Conservation (phyloP, 2,329 filamentous ascomycete species). For the Penicillium sp. region DNA sequence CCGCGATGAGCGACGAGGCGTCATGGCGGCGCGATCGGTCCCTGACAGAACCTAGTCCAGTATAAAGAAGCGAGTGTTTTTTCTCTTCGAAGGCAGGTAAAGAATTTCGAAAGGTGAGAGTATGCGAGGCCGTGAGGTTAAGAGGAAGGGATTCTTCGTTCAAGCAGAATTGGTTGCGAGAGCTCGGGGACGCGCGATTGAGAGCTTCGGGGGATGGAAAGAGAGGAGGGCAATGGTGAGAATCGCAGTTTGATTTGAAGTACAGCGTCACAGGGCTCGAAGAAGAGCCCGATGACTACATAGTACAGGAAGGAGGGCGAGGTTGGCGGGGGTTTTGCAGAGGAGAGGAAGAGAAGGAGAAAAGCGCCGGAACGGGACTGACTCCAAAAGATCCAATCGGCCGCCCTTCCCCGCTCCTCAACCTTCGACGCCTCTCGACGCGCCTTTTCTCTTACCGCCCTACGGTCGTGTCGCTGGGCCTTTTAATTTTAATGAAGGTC, state of each 20-base stretch:
- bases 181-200: slow-evolving; percentile 32
- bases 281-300: slow-evolving; percentile 44
- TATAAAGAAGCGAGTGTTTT: neutral
- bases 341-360: slow-evolving; percentile 35
- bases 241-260: slow-evolving; percentile 31
- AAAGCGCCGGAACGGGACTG: slow-evolving; percentile 39
- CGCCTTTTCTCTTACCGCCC: slow-evolving; percentile 4
- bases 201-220: slow-evolving; percentile 25
- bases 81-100: neutral
- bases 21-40: slow-evolving; percentile 49
- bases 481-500: neutral
- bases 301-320: slow-evolving; percentile 43
- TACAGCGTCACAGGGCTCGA: slow-evolving; percentile 37
- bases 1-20: slow-evolving; percentile 88
- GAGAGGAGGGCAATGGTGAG: slow-evolving; percentile 34
- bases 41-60: slow-evolving; percentile 5
- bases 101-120: neutral
- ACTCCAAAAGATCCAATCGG: slow-evolving; percentile 37
- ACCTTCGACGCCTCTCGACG: slow-evolving; percentile 8
- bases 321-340: slow-evolving; percentile 37
- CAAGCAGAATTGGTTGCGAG: slow-evolving; percentile 28
- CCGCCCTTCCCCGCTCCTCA: slow-evolving; percentile 16
- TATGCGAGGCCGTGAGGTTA: slow-evolving; percentile 8
- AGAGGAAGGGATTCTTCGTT: slow-evolving; percentile 14
- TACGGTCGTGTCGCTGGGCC: slow-evolving; percentile 1